Base-by-base conservation (phyloP, 805 yeast species). In the Alloascoidea hylecoeti region DNA sequence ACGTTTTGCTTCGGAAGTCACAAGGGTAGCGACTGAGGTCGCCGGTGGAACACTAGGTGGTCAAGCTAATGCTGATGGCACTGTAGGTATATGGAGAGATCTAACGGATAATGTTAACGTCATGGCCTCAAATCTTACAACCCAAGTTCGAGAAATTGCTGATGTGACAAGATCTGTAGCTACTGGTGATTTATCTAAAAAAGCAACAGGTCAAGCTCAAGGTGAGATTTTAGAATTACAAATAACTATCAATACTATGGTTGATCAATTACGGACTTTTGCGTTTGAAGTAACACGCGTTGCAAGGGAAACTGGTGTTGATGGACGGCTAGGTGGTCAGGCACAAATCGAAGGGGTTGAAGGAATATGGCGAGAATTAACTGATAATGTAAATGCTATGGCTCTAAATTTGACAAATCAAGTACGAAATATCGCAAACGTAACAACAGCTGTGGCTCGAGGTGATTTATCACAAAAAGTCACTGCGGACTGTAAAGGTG, bases 21-120 rank as follows among this genome's bases (percentile, higher is more conserved):
- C 86, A 28, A 75, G 83, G 42, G 82, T 84, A 17, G 92, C 95
- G 30, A 82, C 88, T 14, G 94, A 84, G 48, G 95, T 84, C 15
- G 89, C 94, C 18, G 81, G 82, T 49, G 95, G 95, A 47, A 82
- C 82, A 44, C 65, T 84, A 33, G 95, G 95, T 46, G 95, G 95
- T 30, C 92, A 81, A 52, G 94, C 89, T 33, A 80, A 78, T 44
- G 78, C 77, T 44, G 78, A 75, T 38, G 89, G 88, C n/a, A 74
- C 88, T 1, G 83, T 77, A 5, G 95, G 95, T 38, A 80, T 82
- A 36, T 83, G 95, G 95, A 75, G 80, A 49, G 86, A 79, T 50
- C 65, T 84, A 33, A 78, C 94, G 4, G 94, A 83, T 54, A 83
- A 83, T 47, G 85, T 83, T 46, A 84, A 83, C 53, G 85, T 89